These are phyloP conservation scores for Sisymbrium irio DNA, from an alignment of 345 rosid genomes.

Conservation along the genomic window DNA sequence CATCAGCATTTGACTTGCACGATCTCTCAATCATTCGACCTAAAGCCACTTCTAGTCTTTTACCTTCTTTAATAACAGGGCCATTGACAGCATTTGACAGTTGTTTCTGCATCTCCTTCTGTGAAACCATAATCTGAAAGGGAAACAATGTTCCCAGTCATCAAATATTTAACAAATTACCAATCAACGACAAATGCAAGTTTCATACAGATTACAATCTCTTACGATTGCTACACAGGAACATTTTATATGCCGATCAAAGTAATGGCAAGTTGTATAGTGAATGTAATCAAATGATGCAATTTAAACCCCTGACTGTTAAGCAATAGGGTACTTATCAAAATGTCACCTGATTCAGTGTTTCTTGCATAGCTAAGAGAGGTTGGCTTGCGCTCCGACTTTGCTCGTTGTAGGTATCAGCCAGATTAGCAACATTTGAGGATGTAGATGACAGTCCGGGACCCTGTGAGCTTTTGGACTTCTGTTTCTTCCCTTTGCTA, in stretches of 20 bases:
- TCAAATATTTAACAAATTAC: not conserved
- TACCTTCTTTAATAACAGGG: slow-evolving; percentile 67
- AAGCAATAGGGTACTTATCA: not conserved
- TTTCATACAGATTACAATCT: not conserved
- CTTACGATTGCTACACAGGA: not conserved
- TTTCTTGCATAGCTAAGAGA: slow-evolving; percentile 56
- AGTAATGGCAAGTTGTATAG: not conserved
- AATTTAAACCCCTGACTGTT: not conserved
- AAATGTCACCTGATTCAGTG: slow-evolving; percentile 69
- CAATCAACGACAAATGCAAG: slow-evolving; percentile 5
- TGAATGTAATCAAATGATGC: not conserved
- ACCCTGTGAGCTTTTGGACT: slow-evolving; percentile 52
- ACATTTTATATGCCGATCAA: slow-evolving; percentile 1
- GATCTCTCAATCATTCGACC: slow-evolving; percentile 73
- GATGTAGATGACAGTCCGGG: slow-evolving; percentile 51
- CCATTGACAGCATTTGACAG: slow-evolving; percentile 52
- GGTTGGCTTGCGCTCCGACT: slow-evolving; percentile 40
- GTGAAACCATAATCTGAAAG: slow-evolving; percentile 56
- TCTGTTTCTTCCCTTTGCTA: slow-evolving; percentile 61
- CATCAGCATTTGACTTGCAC: slow-evolving; percentile 69
- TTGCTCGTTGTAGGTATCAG: slow-evolving; percentile 50
- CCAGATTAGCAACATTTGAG: slow-evolving; percentile 52
- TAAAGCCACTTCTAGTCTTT: slow-evolving; percentile 68
- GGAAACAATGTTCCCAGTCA: slow-evolving; percentile 2
- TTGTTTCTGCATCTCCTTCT: slow-evolving; percentile 85